Evolutionary conservation across 495 filamentous ascomycete genomes (phyloP).

Genomic region (Tuber umbilicatum): DNA sequence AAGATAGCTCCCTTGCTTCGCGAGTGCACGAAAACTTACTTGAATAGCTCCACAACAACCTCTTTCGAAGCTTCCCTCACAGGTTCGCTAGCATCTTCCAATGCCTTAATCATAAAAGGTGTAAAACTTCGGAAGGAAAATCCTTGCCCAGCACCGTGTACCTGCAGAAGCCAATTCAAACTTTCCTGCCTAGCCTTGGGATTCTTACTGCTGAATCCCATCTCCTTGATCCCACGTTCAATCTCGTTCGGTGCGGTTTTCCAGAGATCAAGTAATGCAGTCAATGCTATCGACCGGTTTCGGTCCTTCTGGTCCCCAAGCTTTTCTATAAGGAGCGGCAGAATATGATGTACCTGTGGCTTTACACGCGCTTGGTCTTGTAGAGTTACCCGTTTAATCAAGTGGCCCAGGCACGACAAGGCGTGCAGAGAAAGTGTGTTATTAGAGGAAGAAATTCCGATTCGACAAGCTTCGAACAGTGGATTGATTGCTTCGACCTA

Average conservation of each 20-base stretch:
- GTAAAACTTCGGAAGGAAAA: conserved; percentile 77
- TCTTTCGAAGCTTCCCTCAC: conserved; percentile 78
- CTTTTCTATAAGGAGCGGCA: conserved; percentile 73
- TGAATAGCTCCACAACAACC: conserved; percentile 77
- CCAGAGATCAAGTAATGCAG: conserved; percentile 69
- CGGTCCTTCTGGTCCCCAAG: conserved; percentile 85
- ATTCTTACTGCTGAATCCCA: conserved; percentile 70
- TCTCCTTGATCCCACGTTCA: conserved; percentile 71
- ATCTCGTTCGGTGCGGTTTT: conserved; percentile 60
- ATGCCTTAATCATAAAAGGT: conserved; percentile 67
- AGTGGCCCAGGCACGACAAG: conserved; percentile 73
- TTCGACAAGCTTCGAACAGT: conserved; percentile 39
- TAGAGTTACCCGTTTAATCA: conserved; percentile 71
- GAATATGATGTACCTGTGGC: conserved; percentile 57
- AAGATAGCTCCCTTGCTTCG: conserved; percentile 3
- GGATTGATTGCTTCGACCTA: conserved; percentile 39
- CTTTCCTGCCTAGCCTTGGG: conserved; percentile 72
- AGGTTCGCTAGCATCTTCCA: conserved; percentile 81
- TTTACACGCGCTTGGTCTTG: conserved; percentile 68
- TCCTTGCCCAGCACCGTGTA: conserved; percentile 34
- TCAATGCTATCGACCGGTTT: conserved; percentile 60
- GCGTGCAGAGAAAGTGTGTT: conserved; percentile 38
- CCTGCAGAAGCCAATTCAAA: conserved; percentile 75
- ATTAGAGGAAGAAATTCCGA: conserved; percentile 36
- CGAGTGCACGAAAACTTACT: conserved; percentile 47